Percentiles rank a stretch among this genome's conserved stretches.
Evolutionary conservation across 129 eudicot genomes (phyloP).

Genomic region (Helianthus annuus): DNA sequence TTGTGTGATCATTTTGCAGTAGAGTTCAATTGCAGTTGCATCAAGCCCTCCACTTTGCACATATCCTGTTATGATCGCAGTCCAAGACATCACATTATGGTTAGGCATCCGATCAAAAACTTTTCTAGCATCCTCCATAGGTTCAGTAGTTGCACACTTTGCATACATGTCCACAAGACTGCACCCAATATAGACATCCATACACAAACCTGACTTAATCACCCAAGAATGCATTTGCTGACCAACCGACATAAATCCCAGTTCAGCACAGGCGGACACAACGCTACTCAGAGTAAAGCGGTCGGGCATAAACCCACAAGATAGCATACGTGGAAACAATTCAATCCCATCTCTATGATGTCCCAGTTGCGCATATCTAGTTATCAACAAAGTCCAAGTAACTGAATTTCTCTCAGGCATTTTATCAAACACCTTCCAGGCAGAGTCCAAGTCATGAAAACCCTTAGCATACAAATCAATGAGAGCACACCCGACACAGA

Average conservation of each 20-base stretch:
- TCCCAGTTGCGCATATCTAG: constrained; percentile 65
- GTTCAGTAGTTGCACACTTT: constrained; percentile 47
- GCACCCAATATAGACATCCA: constrained; percentile 72
- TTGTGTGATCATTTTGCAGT: constrained; percentile 52
- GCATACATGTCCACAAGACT: constrained; percentile 86
- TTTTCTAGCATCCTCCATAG: constrained; percentile 53
- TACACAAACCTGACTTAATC: constrained; percentile 44
- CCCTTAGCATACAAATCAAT: constrained; percentile 66
- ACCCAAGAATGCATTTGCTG: constrained; percentile 65
- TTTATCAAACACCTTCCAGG: constrained; percentile 61
- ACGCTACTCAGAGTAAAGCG: constrained; percentile 53
- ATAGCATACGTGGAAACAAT: constrained; percentile 53
- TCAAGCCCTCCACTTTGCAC: constrained; percentile 59
- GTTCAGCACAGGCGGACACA: constrained; percentile 66
- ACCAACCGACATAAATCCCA: constrained; percentile 45
- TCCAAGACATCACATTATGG: constrained; percentile 76
- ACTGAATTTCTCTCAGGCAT: constrained; percentile 61
- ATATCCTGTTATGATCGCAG: constrained; percentile 62
- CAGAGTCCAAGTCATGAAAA: constrained; percentile 51
- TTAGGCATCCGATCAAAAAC: constrained; percentile 54
- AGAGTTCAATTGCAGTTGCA: constrained; percentile 58
- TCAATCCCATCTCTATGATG: constrained; percentile 36
- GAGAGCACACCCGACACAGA: constrained; percentile 77
- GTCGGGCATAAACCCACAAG: constrained; percentile 53
- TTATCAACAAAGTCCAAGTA: constrained; percentile 71